A percentile compares a stretch with the other conserved stretches of the same genome.
Conservation (phyloP, 495 filamentous ascomycete genomes). For the Acidomyces sp. region DNA sequence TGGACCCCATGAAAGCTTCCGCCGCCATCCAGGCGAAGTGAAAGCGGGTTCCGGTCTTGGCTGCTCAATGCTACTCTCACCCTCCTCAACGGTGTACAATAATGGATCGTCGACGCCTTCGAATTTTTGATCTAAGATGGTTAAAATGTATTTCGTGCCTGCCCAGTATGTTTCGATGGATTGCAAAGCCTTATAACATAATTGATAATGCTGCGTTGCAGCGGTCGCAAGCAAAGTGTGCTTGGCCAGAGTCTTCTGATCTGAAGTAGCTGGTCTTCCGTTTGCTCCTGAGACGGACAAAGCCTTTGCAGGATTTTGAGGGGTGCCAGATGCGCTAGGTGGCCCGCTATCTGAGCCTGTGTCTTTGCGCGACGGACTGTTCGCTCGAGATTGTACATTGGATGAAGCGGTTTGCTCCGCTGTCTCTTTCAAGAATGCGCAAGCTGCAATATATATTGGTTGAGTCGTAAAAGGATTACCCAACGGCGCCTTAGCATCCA, state of each 20-base stretch:
- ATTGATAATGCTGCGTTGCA: slow-evolving; percentile 66
- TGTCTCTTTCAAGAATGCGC: slow-evolving; percentile 73
- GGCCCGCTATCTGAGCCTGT: not conserved
- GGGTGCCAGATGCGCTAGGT: not conserved
- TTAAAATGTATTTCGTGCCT: slow-evolving; percentile 74
- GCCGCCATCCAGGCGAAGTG: slow-evolving; percentile 33
- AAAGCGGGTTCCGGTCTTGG: slow-evolving; percentile 30
- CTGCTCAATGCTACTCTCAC: slow-evolving; percentile 45
- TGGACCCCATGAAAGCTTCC: slow-evolving; percentile 25
- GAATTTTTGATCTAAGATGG: slow-evolving; percentile 72
- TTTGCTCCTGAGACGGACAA: not conserved
- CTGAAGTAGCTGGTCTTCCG: slow-evolving; percentile 31
- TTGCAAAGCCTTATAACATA: slow-evolving; percentile 67
- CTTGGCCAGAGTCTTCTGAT: slow-evolving; percentile 40
- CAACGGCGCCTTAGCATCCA: slow-evolving; percentile 66
- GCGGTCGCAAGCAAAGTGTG: slow-evolving; percentile 61
- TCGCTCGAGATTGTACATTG: slow-evolving; percentile 36
- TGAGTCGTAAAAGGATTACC: slow-evolving; percentile 81
- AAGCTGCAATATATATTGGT: slow-evolving; percentile 80
- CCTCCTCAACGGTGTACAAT: slow-evolving; percentile 64
- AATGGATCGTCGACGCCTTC: slow-evolving; percentile 73
- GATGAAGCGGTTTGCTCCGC: slow-evolving; percentile 41
- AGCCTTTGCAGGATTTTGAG: not conserved
- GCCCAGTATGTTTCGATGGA: slow-evolving; percentile 69
- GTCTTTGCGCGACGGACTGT: slow-evolving; percentile 22